Evolutionary conservation across 2,329 filamentous ascomycete species (phyloP).

Genomic region (Aspergillus viridinutans): DNA sequence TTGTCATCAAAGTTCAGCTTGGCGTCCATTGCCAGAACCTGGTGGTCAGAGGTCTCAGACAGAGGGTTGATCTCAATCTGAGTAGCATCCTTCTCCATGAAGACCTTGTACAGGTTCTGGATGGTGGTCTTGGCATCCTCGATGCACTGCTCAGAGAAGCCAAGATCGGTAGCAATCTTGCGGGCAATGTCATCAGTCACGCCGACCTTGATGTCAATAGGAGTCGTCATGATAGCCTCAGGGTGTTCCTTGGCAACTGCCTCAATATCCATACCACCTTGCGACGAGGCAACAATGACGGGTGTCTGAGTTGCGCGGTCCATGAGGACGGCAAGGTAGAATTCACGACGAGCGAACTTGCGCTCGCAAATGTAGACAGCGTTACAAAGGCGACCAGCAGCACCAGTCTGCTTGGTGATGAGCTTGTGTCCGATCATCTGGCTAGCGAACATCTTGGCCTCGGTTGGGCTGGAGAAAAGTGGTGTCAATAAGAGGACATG

Average conservation of each 20-base stretch:
- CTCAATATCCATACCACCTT: conserved; percentile 99
- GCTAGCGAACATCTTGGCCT: conserved; percentile 94
- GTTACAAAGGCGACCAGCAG: conserved; percentile 88
- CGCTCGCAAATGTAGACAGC: conserved; percentile 99
- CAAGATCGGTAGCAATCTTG: conserved; percentile 84
- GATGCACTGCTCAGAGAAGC: conserved; percentile 97
- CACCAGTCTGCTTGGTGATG: conserved; percentile 98
- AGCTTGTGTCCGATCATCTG: conserved; percentile 99
- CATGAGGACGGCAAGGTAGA: conserved; percentile 98
- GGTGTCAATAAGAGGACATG: conserved; percentile 5
- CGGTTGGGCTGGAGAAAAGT: conserved; percentile 58
- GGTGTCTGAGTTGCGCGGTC: conserved; percentile 86
- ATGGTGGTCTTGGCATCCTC: conserved; percentile 94
- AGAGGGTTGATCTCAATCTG: conserved; percentile 99
- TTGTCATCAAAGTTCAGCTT: conserved; percentile 99
- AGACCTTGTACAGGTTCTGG: conserved; percentile 98
- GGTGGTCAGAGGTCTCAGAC: conserved; percentile 95
- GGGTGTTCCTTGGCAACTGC: conserved; percentile 96
- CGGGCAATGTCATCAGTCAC: conserved; percentile 94
- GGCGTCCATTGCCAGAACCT: conserved; percentile 98
- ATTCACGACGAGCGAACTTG: conserved; percentile 98
- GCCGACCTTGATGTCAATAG: conserved; percentile 88
- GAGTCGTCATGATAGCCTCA: conserved; percentile 89
- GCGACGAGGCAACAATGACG: conserved; percentile 95
- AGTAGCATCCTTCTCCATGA: conserved; percentile 96